phyloP scores from a whole-genome alignment of 371 early-diverging fungal genomes.

The Amoeboaphelidium protococcarum region DNA sequence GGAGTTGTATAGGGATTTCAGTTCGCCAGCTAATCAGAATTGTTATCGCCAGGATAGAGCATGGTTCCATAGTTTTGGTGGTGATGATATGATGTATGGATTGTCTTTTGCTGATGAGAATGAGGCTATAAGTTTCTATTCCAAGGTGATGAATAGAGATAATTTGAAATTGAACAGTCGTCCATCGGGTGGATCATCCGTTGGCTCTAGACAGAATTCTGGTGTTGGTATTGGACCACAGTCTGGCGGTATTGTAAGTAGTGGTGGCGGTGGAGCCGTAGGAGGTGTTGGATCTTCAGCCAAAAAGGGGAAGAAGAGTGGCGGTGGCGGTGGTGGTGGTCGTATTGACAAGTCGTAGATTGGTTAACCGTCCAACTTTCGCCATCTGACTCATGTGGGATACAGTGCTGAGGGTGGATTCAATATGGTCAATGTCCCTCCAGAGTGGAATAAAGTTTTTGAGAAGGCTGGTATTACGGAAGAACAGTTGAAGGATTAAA shows the following conservation, averaged over 20 bases:
- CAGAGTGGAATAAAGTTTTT: slow-evolving; percentile 3
- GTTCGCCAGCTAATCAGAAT: too few species aligned
- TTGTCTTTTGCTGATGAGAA: slow-evolving; percentile 1
- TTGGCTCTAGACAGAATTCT: background rate
- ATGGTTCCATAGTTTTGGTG: slow-evolving; percentile 1
- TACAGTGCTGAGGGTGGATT: slow-evolving; percentile 1
- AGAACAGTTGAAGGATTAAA: slow-evolving; percentile 1
- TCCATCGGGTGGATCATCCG: background rate
- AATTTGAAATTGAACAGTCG: background rate
- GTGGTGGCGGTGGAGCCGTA: background rate
- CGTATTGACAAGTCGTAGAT: slow-evolving; percentile 1
- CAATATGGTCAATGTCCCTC: slow-evolving; percentile 3
- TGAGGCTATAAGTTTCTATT: background rate
- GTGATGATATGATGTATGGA: background rate
- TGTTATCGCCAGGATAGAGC: background rate
- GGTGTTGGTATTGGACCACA: background rate
- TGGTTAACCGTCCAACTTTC: slow-evolving; percentile 1
- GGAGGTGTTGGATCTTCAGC: background rate
- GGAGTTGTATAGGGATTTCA: background rate
- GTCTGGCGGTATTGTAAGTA: too few species aligned
- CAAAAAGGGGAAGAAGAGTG: background rate
- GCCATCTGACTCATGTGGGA: slow-evolving; percentile 2
- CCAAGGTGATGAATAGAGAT: background rate
- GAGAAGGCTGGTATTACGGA: slow-evolving; percentile 2
- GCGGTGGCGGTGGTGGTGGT: too few species aligned